Evolutionary conservation across 2,329 filamentous ascomycete species (phyloP), one percentile per base, ranked within the genome.

Genomic region (Venturia effusa): DNA sequence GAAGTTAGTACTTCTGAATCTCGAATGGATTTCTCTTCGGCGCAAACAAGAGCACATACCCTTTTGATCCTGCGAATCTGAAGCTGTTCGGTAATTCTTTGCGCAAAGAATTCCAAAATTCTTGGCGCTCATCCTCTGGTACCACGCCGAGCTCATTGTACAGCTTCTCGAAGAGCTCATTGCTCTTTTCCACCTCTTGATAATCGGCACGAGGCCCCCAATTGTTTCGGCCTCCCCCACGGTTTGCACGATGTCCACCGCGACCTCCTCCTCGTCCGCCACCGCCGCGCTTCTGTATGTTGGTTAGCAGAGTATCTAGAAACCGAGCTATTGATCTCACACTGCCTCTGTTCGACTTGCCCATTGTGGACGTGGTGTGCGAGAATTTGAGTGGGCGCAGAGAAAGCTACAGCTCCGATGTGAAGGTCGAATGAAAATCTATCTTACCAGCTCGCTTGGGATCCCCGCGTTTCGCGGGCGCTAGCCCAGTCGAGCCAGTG

Each of bases 41-140:
- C 51, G 51, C 51, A 19, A 57, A 22, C 10, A 24, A n/a, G 37
- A 34, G 19, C 77, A n/a, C n/a, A 65, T 81, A 90, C 88, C 90
- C 90, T 81, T 93, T 95, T 59, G 92, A 97, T 43, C 94, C 94
- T 66, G 92, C 95, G 78, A 99, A 99, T 66, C 94, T 87, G 80
- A 97, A 99, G 76, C 92, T 97, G 79, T 97, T 97, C 64, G 94
- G 94, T 61, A 99, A 80, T 73, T 97, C 92, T 67, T 88, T 85
- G 71, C 86, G 85, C 74, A 97, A 80, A 0, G 89, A 85, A 43
- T 84, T 83, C 94, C 94, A 99, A 77, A 97, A 97, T 11, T 84
- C 81, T 64, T 85, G 80, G 71, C 84, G 86, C 77, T 97, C 93
- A 57, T 87, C 85, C 61, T 92, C 89, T 0, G 88, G 82, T 8